Conservation (phyloP, 2,329 filamentous ascomycete species). For the Cercospora sojina region DNA sequence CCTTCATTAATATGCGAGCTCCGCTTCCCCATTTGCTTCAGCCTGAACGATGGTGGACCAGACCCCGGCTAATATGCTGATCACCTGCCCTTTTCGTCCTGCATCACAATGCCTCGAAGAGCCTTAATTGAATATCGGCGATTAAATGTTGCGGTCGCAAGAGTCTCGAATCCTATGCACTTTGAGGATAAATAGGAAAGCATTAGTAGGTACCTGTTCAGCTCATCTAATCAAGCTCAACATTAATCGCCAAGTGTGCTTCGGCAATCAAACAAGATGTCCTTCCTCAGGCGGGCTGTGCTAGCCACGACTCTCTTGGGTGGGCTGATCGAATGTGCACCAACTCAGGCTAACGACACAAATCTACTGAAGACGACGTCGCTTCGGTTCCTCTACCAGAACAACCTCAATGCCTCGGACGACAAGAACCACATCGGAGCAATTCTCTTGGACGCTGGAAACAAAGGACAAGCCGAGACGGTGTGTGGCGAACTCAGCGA, state of each 20-base stretch:
- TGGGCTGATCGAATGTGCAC: not conserved
- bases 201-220: not conserved
- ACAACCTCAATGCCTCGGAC: constrained; percentile 56
- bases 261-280: not conserved
- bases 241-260: not conserved
- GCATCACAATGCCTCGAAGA: not conserved
- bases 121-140: no score
- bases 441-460: constrained; percentile 49
- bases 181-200: not conserved
- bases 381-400: constrained; percentile 50
- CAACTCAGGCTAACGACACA: not conserved
- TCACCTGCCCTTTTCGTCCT: constrained; percentile 7
- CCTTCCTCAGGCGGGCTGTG: not conserved
- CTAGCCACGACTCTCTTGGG: not conserved
- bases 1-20: not conserved
- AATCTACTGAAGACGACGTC: not conserved
- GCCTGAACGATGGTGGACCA: constrained; percentile 3
- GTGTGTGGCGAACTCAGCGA: constrained; percentile 53
- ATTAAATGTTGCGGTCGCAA: not conserved
- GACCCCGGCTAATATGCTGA: constrained; percentile 2
- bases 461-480: constrained; percentile 40
- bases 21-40: not conserved
- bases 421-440: constrained; percentile 55
- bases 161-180: not conserved
- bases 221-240: not conserved